Evolutionary conservation across 2,329 filamentous ascomycete species (phyloP).

Genomic region (Arachnomyces sp.): DNA sequence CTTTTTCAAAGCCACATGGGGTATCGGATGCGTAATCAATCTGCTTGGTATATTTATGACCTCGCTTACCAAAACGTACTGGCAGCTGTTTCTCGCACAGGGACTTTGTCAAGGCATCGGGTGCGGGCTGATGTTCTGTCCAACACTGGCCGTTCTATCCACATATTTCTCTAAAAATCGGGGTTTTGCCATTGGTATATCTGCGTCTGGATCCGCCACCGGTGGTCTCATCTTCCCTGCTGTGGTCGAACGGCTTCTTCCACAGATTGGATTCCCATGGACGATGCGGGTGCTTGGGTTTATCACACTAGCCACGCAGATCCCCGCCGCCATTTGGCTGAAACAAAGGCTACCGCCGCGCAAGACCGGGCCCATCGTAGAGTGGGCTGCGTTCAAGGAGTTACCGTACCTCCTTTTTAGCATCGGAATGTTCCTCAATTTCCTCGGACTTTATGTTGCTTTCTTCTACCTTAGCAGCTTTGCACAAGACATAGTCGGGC

Average conservation of each 20-base stretch:
- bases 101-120: conserved; percentile 53
- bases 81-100: conserved; percentile 45
- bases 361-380: conserved; percentile 45
- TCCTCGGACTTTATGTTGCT: conserved; percentile 48
- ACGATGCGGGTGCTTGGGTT: conserved; percentile 57
- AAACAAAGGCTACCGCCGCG: conserved; percentile 44
- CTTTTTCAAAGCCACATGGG: conserved; percentile 40
- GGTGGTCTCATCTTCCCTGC: conserved; percentile 60
- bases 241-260: conserved; percentile 49
- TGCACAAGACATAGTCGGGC: conserved; percentile 30
- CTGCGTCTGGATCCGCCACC: conserved; percentile 52
- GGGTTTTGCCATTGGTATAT: conserved; percentile 53
- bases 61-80: conserved; percentile 40
- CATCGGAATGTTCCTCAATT: conserved; percentile 38
- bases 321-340: conserved; percentile 38
- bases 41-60: conserved; percentile 47
- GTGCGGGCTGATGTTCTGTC: conserved; percentile 47
- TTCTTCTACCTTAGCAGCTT: conserved; percentile 44
- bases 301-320: conserved; percentile 45
- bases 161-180: conserved; percentile 57
- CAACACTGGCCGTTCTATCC: conserved; percentile 47
- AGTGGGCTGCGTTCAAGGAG: conserved; percentile 46
- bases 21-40: conserved; percentile 37
- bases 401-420: conserved; percentile 39
- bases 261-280: conserved; percentile 57